Evolutionary conservation across 306 rosid species (phyloP), one percentile per base, ranked within the genome.

Genomic region (Boehmeria nivea): DNA sequence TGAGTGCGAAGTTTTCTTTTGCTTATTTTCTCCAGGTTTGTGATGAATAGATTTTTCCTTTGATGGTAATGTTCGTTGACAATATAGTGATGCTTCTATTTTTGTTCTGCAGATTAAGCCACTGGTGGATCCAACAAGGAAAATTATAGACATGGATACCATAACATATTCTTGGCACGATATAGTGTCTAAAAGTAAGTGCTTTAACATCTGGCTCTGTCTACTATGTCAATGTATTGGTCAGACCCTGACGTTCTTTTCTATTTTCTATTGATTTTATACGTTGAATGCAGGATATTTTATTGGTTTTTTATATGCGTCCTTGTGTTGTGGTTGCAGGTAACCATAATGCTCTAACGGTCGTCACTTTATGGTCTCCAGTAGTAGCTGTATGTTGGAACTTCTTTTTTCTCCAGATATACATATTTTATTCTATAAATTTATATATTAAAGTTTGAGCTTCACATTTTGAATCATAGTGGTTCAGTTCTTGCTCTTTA

Each of bases 21-120:
- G 95, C 98, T 12, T 90, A 90, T 81, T 90, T 90, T 67, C 88
- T 90, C 45, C 95, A 78, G 98, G 98, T 90, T 63, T 33, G 81
- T 46, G 11, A 24, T 51, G 17, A 46, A 19, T 4, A 43, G 22
- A 25, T 34, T 26, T 18, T 6, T 57, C 9, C 1, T 26, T n/a
- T 61, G 37, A 62, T 28, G 8, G 8, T 45, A 39, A 45, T n/a
- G 36, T 63, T n/a, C 13, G 15, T 24, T 23, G 38, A 22, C 23
- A 23, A 45, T 33, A 31, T 26, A 8, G 23, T 51, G 17, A 47
- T 46, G 36, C 18, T 26, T n/a, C 39, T 51, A 25, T 51, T 13
- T 25, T n/a, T 24, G 1, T 63, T 64, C 70, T 59, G 67, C 76
- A 90, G 98, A 90, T 90, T 71, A 64, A 53, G 75, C 98, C 98